Evolutionary conservation across 805 yeast species (phyloP).

Genomic region (Phaffomyces opuntiae): DNA sequence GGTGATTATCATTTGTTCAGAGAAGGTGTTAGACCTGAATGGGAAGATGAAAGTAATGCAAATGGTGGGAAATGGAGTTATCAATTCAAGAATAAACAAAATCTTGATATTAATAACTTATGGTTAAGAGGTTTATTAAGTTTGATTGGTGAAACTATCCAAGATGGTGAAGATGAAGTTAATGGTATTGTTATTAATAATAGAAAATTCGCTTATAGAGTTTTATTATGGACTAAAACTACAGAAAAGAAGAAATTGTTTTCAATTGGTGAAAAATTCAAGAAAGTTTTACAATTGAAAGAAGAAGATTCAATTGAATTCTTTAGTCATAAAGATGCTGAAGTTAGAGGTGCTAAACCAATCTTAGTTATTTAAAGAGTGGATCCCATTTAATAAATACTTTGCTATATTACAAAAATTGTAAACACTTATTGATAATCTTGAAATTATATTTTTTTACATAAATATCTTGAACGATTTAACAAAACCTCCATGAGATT

Average conservation of each 20-base stretch:
- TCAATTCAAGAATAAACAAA: slow-evolving; percentile 56
- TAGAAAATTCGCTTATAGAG: slow-evolving; percentile 73
- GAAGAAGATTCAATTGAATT: slow-evolving; percentile 79
- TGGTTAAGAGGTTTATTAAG: slow-evolving; percentile 89
- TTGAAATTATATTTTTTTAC: too few species aligned
- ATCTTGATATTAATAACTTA: slow-evolving; percentile 68
- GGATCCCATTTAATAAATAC: neutral
- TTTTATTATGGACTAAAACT: slow-evolving; percentile 91
- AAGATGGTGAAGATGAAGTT: slow-evolving; percentile 73
- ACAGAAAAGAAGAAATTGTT: slow-evolving; percentile 56
- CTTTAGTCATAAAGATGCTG: slow-evolving; percentile 42
- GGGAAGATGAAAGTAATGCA: slow-evolving; percentile 89
- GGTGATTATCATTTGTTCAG: slow-evolving; percentile 95
- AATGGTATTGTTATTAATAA: slow-evolving; percentile 90
- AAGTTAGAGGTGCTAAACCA: slow-evolving; percentile 22
- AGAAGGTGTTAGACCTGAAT: slow-evolving; percentile 92
- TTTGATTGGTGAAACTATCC: slow-evolving; percentile 90
- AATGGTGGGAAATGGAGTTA: slow-evolving; percentile 94
- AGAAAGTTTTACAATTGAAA: slow-evolving; percentile 70
- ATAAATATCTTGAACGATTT: neutral
- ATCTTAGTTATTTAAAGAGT: slow-evolving; percentile 17
- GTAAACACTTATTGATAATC: too few species aligned
- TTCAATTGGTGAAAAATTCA: slow-evolving; percentile 80
- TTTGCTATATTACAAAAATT: too few species aligned
- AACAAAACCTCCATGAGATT: slow-evolving; percentile 5